Evolutionary conservation across 2,329 filamentous ascomycete species (phyloP).

Genomic region (Leptographium radiaticola): DNA sequence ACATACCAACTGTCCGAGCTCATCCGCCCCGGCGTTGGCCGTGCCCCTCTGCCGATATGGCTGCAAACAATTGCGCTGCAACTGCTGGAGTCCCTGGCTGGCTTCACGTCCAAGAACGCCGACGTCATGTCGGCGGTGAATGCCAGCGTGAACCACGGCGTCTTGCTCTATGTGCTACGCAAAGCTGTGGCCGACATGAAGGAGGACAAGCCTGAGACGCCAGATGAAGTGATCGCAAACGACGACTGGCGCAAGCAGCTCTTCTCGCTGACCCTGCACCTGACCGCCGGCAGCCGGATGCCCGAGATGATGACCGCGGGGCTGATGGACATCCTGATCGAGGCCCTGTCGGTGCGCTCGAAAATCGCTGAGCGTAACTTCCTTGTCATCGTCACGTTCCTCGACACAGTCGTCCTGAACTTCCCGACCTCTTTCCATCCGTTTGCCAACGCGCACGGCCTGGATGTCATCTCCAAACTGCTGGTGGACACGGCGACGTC

Average conservation of each 20-base stretch:
- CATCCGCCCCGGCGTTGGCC: slow-evolving; percentile 65
- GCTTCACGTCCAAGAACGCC: slow-evolving; percentile 59
- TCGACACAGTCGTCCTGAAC: slow-evolving; percentile 78
- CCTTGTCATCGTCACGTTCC: slow-evolving; percentile 70
- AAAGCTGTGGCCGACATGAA: slow-evolving; percentile 80
- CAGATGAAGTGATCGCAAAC: slow-evolving; percentile 49
- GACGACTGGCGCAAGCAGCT: slow-evolving; percentile 86
- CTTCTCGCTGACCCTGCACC: slow-evolving; percentile 73
- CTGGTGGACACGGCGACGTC: slow-evolving; percentile 65
- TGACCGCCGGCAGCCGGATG: slow-evolving; percentile 62
- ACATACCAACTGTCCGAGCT: slow-evolving; percentile 87
- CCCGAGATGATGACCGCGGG: slow-evolving; percentile 80
- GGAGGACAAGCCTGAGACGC: slow-evolving; percentile 39
- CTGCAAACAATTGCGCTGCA: slow-evolving; percentile 73
- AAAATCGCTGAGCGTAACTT: slow-evolving; percentile 71
- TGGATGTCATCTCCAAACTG: slow-evolving; percentile 83
- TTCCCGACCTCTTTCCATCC: slow-evolving; percentile 75
- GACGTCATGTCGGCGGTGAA: slow-evolving; percentile 88
- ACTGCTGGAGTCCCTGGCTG: slow-evolving; percentile 74
- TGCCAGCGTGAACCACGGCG: slow-evolving; percentile 90
- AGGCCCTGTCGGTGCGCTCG: slow-evolving; percentile 75
- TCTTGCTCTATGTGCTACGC: slow-evolving; percentile 82
- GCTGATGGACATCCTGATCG: slow-evolving; percentile 77
- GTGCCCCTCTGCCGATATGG: slow-evolving; percentile 48
- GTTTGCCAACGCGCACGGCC: slow-evolving; percentile 68